Base-by-base conservation (phyloP, 306 rosid species). In the Cicer chorassanicum region DNA sequence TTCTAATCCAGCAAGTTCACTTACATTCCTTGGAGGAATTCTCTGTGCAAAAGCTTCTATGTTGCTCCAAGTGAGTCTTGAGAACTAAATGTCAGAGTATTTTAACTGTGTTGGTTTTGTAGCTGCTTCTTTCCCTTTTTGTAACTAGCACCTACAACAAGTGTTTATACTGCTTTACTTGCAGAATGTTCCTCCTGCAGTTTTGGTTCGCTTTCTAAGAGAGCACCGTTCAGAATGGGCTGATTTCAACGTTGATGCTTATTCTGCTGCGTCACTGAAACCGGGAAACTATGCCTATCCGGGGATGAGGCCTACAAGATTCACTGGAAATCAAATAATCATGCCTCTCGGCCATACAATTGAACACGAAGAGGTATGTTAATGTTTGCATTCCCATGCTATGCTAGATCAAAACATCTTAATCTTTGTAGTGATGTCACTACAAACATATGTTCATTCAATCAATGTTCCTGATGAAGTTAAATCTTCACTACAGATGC, bases 141-240 rank as follows among this genome's bases (percentile, higher is more conserved):
- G 10, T 16, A 12, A 8, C 16, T 57, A 15, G 51, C 34, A 8
- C 34, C 50, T 21, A 5, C 60, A 29, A 71, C 73, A 12, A 53
- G 15, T 45, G 39, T 36, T 62, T n/a, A 34, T 68, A 53, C 61
- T 40, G 65, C n/a, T 70, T 70, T 50, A 18, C 44, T 84, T 77
- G 83, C 85, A 95, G 98, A 92, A 95, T 38, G 91, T 95, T 10
- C 93, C 99, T 60, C 97, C 98, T 36, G 98, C 97, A 1, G 87
- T 95, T 61, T 85, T 95, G 64, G 96, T 95, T 85, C 96, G 97
- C 36, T 95, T 95, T 84, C 77, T 95, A 75, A 95, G 98, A 78
- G 98, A 95, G 80, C 99, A 95, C 42, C 97, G 98, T 55, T 90
- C 99, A 15, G 98, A 95, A 84, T 95, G 98, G 99, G 99, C 99